Percentiles rank a stretch among this genome's conserved stretches.
phyloP scores from a whole-genome alignment of 345 rosid species.

The Luvunga scandens region DNA sequence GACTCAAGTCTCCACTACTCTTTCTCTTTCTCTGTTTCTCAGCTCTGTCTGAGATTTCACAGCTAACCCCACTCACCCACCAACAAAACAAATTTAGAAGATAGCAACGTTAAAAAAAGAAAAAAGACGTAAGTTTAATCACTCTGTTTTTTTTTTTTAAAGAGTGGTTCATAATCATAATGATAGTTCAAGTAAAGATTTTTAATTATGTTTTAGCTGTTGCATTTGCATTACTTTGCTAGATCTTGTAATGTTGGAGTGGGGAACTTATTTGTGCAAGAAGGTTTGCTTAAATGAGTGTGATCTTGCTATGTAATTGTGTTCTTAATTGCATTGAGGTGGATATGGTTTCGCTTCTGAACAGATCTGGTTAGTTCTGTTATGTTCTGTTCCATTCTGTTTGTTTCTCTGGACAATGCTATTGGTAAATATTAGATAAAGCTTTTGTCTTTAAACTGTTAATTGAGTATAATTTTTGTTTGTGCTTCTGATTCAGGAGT shows the following conservation, averaged over 20 bases:
- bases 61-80: not conserved
- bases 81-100: not conserved
- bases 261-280: not conserved
- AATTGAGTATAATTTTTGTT: not conserved
- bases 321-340: not conserved
- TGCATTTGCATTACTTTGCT: not conserved
- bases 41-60: not conserved
- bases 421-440: not conserved
- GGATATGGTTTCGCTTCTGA: not conserved
- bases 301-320: not conserved
- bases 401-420: not conserved
- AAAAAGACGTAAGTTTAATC: not conserved
- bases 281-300: not conserved
- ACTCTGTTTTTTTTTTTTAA: not conserved
- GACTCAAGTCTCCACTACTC: too few species aligned
- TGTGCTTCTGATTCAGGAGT: too few species aligned
- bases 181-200: not conserved
- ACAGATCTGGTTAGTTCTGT: conserved; percentile 3
- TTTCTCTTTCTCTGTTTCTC: not conserved
- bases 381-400: not conserved
- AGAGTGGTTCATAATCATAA: not conserved
- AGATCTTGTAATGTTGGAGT: not conserved
- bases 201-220: not conserved
- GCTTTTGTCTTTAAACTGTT: not conserved
- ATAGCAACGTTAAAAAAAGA: not conserved